Evolutionary conservation across 495 filamentous ascomycete species (phyloP), one percentile per base, ranked within the genome.

Genomic region (Tuber calosporum): DNA sequence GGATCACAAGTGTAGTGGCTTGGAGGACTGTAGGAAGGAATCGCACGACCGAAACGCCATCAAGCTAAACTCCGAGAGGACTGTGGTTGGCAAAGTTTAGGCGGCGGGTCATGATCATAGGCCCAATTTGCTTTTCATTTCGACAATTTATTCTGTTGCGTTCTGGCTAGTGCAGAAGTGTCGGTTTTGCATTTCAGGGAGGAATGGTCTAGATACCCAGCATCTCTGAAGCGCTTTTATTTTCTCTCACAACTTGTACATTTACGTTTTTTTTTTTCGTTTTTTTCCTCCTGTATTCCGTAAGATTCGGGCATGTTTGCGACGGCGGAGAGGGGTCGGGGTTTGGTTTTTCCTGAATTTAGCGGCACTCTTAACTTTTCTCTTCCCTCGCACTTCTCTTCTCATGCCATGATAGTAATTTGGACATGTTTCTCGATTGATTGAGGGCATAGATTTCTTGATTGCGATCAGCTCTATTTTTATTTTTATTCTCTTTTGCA

Each of bases 1-100:
- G 84, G 90, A 92, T 74, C 95, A 99, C 84, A 90, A 92, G 82
- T 99, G 95, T 84, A 88, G 86, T 73, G 93, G 93, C n/a, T 85
- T 99, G 74, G 96, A 98, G 84, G 90, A 97, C 84, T 97, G 93
- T 87, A 97, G 97, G 88, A 93, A 95, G 86, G 93, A 96, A 82
- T 91, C 90, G 26, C 92, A 96, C 83, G 93, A 94, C 82, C 88
- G 91, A 69, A 99, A 99, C 81, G 91, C 91, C 73, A 91, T 93
- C 79, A 94, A 95, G 86, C 85, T 98, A 82, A 92, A 97, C 82
- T 87, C 88, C 62, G 94, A 98, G 86, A 86, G 94, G 74, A 99
- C 95, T 22, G 73, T 81, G 39, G 80, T 82, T 48, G 77, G 80
- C 34, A 82, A 81, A 72, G 80, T 81, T 53, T 81, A 81, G 72